Base-by-base conservation (phyloP, 768 basidiomycete genomes). In the Omphalotus guepiniiformis region DNA sequence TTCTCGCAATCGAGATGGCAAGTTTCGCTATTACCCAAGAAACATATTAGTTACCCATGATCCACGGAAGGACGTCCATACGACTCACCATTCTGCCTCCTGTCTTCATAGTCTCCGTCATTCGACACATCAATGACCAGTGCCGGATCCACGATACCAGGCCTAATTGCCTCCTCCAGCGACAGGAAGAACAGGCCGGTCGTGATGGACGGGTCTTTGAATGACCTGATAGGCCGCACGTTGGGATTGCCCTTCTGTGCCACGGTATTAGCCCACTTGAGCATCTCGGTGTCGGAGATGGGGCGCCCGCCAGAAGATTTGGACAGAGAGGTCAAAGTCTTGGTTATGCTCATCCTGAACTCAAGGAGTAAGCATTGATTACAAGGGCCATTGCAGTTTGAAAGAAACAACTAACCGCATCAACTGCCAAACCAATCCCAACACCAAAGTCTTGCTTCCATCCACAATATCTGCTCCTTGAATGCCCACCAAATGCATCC, bases 401-500 rank as follows among this genome's bases (percentile, higher is more conserved):
- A 44, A 27, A 28, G 36, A 26, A 35, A 13, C 38, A 16, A 67
- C 79, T 28, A 39, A 88, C 88, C 90, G 73, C 94, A 97, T 97
- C 44, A 96, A 73, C 60, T 98, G 96, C 96, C 96, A 99, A 1
- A 97, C 93, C 28, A 97, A 78, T 25, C 95, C 96, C 23, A 99
- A 80, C 5, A 97, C 93, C 46, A 99, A 73, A 3, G 94, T 98
- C 68, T 84, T 88, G 42, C 73, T 74, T n/a, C 85, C 93, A 59
- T 99, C 95, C 49, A 94, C 92, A 54, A 99, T 94, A 65, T 98
- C 95, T 1, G 95, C 84, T 11, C 96, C 96, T 63, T 99, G 96
- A 52, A 98, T 97, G 6, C 95, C 94, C 38, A 99, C 93, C 52
- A 99, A 71, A 62, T 89, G 91, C 89, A 99, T 89, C 37, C 87